These are phyloP conservation scores for Leccinum subfulvum DNA, from an alignment of 1,284 basidiomycete genomes.

Conservation along the genomic window DNA sequence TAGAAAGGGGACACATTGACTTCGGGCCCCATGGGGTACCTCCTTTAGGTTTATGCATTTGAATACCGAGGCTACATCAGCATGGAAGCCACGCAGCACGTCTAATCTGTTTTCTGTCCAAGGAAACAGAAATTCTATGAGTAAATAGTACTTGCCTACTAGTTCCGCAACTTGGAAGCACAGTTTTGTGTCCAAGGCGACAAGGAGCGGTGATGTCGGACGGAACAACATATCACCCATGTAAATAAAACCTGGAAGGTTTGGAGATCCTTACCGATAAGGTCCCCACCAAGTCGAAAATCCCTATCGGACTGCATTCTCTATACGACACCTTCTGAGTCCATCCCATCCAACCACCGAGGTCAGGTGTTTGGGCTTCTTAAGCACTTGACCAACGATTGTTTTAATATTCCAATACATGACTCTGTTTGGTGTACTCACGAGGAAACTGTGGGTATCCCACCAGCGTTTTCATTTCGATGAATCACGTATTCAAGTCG, in stretches of 20 bases:
- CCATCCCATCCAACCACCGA: not conserved
- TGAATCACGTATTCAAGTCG: not conserved
- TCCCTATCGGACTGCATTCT: not conserved
- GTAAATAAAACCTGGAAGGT: not conserved
- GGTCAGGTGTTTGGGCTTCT: not conserved
- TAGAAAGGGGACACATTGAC: not conserved
- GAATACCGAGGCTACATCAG: slow-evolving; percentile 11
- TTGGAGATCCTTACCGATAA: not conserved
- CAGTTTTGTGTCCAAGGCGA: not conserved
- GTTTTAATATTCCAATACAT: not conserved
- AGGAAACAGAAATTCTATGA: slow-evolving; percentile 3
- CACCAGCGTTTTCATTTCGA: not conserved
- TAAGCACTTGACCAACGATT: not conserved
- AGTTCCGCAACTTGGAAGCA: not conserved
- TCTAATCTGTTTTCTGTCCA: not conserved
- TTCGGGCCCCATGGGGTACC: not conserved
- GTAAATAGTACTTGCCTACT: not conserved
- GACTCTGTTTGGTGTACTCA: slow-evolving; percentile 4
- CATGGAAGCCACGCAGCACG: slow-evolving; percentile 3
- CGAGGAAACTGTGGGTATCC: not conserved
- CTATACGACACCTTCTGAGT: not conserved
- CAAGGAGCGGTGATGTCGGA: not conserved
- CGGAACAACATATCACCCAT: slow-evolving; percentile 10
- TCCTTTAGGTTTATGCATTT: slow-evolving; percentile 13
- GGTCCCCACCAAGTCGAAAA: not conserved